phyloP scores from a whole-genome alignment of 176 grass and related monocot species.

The barley (Hordeum vulgare) region DNA sequence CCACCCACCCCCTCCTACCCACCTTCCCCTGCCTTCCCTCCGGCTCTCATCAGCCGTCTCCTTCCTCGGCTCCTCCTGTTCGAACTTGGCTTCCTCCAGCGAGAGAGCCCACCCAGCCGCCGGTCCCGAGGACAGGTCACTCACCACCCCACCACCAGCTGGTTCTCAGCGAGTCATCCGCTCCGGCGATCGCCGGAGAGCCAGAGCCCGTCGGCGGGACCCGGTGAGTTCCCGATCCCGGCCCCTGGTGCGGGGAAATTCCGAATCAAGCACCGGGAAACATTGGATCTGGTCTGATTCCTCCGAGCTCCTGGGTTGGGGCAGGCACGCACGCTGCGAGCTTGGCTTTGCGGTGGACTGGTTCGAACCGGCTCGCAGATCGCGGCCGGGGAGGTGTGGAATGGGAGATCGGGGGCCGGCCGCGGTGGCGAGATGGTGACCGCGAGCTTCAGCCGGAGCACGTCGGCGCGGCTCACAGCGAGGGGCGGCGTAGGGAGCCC shows the following conservation, averaged over 20 bases:
- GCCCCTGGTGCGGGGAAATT: not conserved
- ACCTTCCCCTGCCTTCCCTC: not conserved
- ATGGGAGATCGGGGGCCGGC: slow-evolving; percentile 34
- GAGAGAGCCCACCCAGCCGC: not conserved
- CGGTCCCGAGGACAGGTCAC: not conserved
- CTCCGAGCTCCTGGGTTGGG: not conserved
- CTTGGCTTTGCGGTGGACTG: not conserved
- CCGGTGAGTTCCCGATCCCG: slow-evolving; percentile 13
- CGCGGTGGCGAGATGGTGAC: slow-evolving; percentile 41
- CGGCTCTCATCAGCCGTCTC: not conserved
- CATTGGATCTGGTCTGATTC: not conserved
- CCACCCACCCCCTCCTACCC: not conserved
- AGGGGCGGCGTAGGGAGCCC: slow-evolving; percentile 57
- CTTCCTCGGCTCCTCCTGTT: not conserved
- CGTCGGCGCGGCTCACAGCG: slow-evolving; percentile 51
- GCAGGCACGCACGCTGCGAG: not conserved
- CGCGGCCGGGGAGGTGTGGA: not conserved
- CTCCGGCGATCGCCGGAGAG: not conserved
- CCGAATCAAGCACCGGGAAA: not conserved
- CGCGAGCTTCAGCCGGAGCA: slow-evolving; percentile 50
- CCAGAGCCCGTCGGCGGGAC: not conserved
- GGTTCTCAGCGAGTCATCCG: not conserved
- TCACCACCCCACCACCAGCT: not conserved
- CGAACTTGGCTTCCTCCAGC: not conserved
- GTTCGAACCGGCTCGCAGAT: not conserved